Conservation (phyloP, 768 basidiomycete species). For the Russula sp. region DNA sequence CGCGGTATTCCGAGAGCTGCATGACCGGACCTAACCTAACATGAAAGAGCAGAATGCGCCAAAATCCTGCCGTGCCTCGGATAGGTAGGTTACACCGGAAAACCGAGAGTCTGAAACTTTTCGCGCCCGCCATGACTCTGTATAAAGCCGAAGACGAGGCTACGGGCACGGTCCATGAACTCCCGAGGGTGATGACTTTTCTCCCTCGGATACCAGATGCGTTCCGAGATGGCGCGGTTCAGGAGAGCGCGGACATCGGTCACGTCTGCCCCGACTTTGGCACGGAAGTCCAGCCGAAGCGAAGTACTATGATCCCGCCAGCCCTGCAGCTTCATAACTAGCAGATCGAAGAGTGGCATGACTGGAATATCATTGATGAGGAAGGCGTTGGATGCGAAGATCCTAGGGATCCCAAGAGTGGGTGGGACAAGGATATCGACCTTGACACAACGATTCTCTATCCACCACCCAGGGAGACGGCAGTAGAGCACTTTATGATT, state of each 20-base stretch:
- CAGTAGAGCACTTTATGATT: slow-evolving; percentile 2
- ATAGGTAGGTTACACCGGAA: not conserved
- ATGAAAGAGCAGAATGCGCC: too few species aligned
- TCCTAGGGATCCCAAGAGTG: not conserved
- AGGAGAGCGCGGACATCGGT: slow-evolving; percentile 1
- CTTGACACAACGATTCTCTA: not conserved
- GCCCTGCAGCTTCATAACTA: slow-evolving; percentile 12
- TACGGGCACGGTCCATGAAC: not conserved
- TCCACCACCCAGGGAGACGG: slow-evolving; percentile 4
- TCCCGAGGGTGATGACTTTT: not conserved
- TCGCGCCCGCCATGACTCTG: not conserved
- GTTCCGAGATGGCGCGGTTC: not conserved
- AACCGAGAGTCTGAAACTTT: not conserved
- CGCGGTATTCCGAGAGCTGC: not conserved
- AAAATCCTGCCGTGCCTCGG: not conserved
- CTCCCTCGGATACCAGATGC: not conserved
- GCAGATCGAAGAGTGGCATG: slow-evolving; percentile 7
- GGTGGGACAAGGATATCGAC: slow-evolving; percentile 8
- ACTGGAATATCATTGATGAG: not conserved
- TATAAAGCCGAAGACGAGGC: not conserved
- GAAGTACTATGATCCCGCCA: slow-evolving; percentile 5
- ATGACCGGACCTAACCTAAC: not conserved
- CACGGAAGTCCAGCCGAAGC: not conserved
- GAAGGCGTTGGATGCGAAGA: not conserved
- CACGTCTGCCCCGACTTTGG: not conserved